phyloP scores from a whole-genome alignment of 495 filamentous ascomycete genomes.

The Neurospora sp. region DNA sequence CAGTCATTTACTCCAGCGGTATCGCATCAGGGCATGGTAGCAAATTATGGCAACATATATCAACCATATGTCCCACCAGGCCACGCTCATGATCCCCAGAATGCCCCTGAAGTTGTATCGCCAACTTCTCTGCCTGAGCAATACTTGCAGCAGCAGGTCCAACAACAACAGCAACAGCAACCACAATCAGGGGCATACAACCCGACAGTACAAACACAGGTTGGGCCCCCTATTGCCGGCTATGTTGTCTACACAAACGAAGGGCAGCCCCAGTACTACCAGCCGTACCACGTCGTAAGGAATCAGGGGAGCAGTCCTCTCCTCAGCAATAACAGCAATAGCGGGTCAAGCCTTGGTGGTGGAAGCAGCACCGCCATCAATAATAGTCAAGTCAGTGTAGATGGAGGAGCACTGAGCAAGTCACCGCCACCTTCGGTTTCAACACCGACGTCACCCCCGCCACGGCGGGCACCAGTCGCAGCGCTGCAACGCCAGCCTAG shows the following conservation, averaged over 20 bases:
- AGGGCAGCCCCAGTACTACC: background rate
- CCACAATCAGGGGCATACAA: background rate
- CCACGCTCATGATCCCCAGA: background rate
- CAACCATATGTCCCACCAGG: background rate
- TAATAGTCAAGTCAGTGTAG: background rate
- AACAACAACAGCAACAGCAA: background rate
- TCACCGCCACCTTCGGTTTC: background rate
- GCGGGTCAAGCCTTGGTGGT: background rate
- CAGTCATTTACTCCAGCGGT: background rate
- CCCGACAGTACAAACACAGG: background rate
- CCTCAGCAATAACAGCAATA: background rate
- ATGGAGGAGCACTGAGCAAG: background rate
- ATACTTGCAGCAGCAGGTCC: background rate
- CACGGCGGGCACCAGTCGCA: background rate
- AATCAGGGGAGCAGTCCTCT: background rate
- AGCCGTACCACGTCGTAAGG: background rate
- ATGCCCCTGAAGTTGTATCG: background rate
- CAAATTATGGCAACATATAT: background rate
- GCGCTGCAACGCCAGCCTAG: background rate
- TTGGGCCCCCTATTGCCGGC: background rate
- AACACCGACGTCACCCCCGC: background rate
- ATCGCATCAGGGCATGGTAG: background rate
- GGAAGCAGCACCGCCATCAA: background rate
- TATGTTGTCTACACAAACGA: background rate
- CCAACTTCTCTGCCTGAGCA: background rate